Conservation (phyloP, 73 alveolate species). For the Durusdinium trenchii region DNA sequence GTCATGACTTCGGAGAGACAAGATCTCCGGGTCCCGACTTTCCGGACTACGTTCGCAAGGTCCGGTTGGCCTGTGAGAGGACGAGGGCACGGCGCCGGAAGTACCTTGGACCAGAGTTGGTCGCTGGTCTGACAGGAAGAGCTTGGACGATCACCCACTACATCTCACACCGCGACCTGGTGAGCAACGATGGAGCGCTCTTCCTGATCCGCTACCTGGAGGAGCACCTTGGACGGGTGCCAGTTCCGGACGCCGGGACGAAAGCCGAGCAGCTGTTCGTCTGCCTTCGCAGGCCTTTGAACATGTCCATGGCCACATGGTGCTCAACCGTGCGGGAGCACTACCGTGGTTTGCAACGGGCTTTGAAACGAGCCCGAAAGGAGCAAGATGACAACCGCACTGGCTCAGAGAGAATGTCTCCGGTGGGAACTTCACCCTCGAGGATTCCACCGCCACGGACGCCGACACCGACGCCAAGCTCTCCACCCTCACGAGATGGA, state of each 20-base stretch:
- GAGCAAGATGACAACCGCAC: not conserved
- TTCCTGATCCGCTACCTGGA: not conserved
- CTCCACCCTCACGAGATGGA: no score
- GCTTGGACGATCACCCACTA: not conserved
- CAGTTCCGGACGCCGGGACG: slow-evolving; percentile 7
- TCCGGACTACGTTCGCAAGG: not conserved
- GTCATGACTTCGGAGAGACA: not conserved
- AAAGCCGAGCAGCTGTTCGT: slow-evolving; percentile 2
- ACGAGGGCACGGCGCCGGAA: not conserved
- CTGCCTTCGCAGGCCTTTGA: not conserved
- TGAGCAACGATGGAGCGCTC: not conserved
- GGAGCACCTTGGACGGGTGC: not conserved
- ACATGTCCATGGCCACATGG: slow-evolving; percentile 12
- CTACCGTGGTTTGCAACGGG: not conserved
- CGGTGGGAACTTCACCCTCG: no score
- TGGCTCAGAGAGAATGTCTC: no score
- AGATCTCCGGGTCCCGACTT: not conserved
- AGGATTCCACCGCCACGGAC: no score
- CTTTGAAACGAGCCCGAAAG: not conserved
- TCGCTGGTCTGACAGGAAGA: not conserved
- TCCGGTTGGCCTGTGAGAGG: not conserved
- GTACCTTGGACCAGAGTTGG: not conserved
- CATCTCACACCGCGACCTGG: not conserved
- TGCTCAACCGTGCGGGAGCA: not conserved
- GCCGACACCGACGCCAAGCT: no score